Evolutionary conservation across 257 asterid species (phyloP).

Genomic region (Ocimum tenuiflorum): DNA sequence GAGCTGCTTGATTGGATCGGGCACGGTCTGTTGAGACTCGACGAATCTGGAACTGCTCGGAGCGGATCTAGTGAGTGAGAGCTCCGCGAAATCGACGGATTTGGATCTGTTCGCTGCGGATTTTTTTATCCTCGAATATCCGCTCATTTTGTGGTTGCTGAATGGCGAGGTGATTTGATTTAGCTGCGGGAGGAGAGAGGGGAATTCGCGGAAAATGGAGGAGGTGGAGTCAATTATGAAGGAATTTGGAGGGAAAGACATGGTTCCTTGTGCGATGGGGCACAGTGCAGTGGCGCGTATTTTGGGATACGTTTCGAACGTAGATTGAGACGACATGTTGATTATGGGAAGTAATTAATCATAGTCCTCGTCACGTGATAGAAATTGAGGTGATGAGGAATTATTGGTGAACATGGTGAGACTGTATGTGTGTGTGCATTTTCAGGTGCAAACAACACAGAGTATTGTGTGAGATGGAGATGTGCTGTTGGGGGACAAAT

Average conservation of each 20-base stretch:
- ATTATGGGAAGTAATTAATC: background rate
- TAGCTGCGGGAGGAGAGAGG: slow-evolving; percentile 25
- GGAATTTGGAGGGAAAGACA: slow-evolving; percentile 49
- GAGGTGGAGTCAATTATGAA: slow-evolving; percentile 34
- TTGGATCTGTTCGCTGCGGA: slow-evolving; percentile 24
- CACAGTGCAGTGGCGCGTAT: too few relatives aligned
- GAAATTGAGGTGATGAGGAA: background rate
- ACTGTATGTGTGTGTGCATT: too few relatives aligned
- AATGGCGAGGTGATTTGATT: slow-evolving; percentile 20
- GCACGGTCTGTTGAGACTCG: too few relatives aligned
- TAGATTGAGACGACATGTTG: background rate
- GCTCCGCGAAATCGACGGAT: too few relatives aligned
- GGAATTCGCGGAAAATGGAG: slow-evolving; percentile 22
- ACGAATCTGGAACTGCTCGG: too few relatives aligned
- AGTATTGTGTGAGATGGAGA: too few relatives aligned
- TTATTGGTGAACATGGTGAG: too few relatives aligned
- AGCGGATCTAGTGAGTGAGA: too few relatives aligned
- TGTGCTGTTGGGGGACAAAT: slow-evolving; percentile 17
- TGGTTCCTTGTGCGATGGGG: too few relatives aligned
- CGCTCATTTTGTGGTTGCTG: slow-evolving; percentile 28
- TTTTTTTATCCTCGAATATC: slow-evolving; percentile 33
- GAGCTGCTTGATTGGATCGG: too few relatives aligned
- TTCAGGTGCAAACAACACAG: too few relatives aligned
- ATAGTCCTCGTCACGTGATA: background rate
- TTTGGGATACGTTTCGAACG: too few relatives aligned